These are phyloP conservation scores for Geranomyces michiganensis DNA, from an alignment of 192 early-diverging fungal genomes.

Conservation along the genomic window DNA sequence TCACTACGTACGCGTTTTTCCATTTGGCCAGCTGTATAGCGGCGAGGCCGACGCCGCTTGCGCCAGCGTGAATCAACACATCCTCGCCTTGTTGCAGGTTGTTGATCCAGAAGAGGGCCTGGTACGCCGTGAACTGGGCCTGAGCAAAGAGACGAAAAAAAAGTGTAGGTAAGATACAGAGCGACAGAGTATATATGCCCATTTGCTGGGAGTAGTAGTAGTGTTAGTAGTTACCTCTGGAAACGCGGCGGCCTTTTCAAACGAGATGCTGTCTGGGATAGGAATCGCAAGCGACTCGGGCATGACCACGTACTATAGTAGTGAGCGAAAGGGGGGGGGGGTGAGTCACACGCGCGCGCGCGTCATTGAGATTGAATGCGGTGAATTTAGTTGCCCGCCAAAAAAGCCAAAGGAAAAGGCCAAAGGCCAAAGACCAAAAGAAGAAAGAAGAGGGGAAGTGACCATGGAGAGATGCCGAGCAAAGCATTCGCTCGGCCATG, in stretches of 20 bases:
- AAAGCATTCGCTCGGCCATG: too few species aligned
- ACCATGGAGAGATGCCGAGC: too few species aligned
- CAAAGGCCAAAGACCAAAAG: too few species aligned
- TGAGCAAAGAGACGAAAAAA: neutral
- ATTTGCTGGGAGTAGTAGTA: neutral
- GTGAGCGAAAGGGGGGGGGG: too few species aligned
- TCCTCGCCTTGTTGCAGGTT: conserved; percentile 73
- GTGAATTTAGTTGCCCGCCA: too few species aligned
- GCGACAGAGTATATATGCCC: neutral
- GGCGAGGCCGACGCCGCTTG: conserved; percentile 82
- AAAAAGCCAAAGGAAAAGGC: too few species aligned
- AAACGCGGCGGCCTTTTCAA: conserved; percentile 77
- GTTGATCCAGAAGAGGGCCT: conserved; percentile 79
- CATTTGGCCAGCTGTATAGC: conserved; percentile 87
- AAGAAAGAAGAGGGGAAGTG: too few species aligned
- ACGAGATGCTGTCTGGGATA: conserved; percentile 68
- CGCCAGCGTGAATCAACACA: conserved; percentile 88
- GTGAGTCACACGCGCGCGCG: too few species aligned
- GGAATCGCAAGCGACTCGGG: conserved; percentile 57
- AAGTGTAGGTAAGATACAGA: neutral
- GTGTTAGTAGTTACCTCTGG: conserved; percentile 52
- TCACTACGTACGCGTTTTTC: conserved; percentile 28
- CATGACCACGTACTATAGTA: conserved; percentile 57
- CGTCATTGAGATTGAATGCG: too few species aligned
- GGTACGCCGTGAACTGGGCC: conserved; percentile 78